Evolutionary conservation across 225 moss, liverwort and hornwort genomes (phyloP), one percentile per base, ranked within the genome.

Genomic region (Sphagnum contortum): DNA sequence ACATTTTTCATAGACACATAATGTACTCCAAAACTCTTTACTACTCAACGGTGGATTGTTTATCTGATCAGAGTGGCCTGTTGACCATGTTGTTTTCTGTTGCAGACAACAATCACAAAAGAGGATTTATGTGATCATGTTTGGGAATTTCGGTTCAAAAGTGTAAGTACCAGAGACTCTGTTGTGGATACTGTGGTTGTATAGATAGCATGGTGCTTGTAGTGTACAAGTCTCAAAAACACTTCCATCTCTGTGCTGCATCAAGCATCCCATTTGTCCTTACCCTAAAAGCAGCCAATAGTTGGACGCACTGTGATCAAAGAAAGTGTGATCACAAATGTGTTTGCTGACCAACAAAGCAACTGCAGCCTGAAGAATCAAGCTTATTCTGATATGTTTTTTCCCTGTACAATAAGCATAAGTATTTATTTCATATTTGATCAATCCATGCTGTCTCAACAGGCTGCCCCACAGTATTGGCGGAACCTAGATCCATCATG

Each of bases 391-490:
- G 29, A 29, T 29, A n/a, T 29, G 0, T 29, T 29, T 29, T 29
- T 29, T 29, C 29, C 29, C 29, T 29, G 29, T 29, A 29, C 29
- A 29, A 29, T 29, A 29, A 29, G 29, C 29, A 29, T 29, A 29
- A 29, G 29, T 29, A 29, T 1, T 29, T 29, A 1, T 29, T 29
- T 29, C 29, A 29, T 44, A 12, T 11, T 8, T 68, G 68, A 14
- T n/a, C n/a, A n/a, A n/a, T n/a, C n/a, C n/a, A n/a, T 11, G 10
- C 5, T 44, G 47, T 12, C 29, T 56, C 12, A 48, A 59, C 45
- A 70, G 70, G 50, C 46, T 55, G 70, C 70, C 12, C 70, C 70
- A 50, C 29, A 49, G 45, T 63, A 70, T 52, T 70, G 70, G 70
- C 62, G 50, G 60, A 45, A 12, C 6, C 55, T 61, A 55, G 70